Base-by-base conservation (phyloP, 495 filamentous ascomycete genomes). In the Lindgomyces ingoldianus region DNA sequence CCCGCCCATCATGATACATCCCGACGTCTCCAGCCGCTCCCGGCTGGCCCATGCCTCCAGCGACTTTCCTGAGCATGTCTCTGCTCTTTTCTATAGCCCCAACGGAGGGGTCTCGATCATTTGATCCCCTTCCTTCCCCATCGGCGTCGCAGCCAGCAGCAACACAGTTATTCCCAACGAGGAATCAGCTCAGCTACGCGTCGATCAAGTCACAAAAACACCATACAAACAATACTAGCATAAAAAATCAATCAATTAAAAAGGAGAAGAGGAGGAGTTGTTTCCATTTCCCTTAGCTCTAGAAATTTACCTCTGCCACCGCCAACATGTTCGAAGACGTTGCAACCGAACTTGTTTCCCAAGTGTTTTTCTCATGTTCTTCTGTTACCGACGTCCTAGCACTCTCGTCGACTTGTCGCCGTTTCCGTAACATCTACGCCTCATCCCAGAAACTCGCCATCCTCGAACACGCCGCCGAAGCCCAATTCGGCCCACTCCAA, bases 21-120 rank as follows among this genome's bases (percentile, higher is more conserved):
- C 45, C 57, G 18, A 26, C 24, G 21, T 58, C 54, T 44, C 65
- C 60, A 61, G 56, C 64, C 64, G 47, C 6, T 52, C 33, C 22
- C 55, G 64, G 64, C 64, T 68, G 64, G 61, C 49, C 45, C 36
- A 18, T 42, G 58, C 58, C 50, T 41, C 45, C 39, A 55, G 50
- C 50, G 64, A 65, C 29, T 42, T 48, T 18, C 76, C 69, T 49
- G 44, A 76, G 61, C 68, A 80, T 78, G 80, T 74, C 63, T 76
- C 69, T 69, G 11, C 8, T 71, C 72, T 70, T 72, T 72, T 78
- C 65, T 72, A 86, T 84, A 88, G 83, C 87, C 90, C 89, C 89
- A 90, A 86, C 72, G 85, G 73, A 72, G 88, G 88, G 88, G 89
- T 89, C 68, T 72, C 74, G 65, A 72, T 73, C 55, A 79, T 80